A percentile compares a stretch with the other conserved stretches of the same genome.
Conservation (phyloP, 345 rosid species). For the Eucalyptus viminalis region DNA sequence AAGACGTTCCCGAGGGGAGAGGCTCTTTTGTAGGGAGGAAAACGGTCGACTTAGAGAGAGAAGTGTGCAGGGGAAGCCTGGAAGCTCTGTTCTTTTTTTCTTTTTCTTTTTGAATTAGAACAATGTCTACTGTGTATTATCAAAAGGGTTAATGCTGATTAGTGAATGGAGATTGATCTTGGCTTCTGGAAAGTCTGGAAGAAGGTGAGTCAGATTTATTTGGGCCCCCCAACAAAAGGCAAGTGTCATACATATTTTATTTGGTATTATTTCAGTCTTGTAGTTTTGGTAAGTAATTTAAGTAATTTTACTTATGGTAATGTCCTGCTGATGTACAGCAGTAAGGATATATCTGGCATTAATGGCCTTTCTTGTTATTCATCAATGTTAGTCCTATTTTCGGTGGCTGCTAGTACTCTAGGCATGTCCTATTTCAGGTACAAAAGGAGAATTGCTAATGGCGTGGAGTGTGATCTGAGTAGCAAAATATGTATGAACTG, state of each 20-base stretch:
- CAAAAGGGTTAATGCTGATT: neutral
- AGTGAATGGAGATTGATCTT: neutral
- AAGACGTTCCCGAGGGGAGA: neutral
- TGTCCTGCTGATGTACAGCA: neutral
- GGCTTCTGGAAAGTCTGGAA: neutral
- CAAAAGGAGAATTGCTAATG: neutral
- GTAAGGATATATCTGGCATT: neutral
- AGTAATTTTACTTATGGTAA: neutral
- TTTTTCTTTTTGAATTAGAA: neutral
- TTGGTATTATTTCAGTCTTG: neutral
- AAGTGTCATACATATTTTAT: neutral
- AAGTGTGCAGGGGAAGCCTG: neutral
- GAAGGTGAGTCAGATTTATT: neutral
- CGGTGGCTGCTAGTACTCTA: neutral
- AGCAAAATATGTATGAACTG: neutral
- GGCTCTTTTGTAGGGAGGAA: neutral
- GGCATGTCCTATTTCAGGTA: neutral
- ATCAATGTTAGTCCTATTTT: neutral
- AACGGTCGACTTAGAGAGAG: neutral
- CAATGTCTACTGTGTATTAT: neutral
- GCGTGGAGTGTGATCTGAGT: neutral
- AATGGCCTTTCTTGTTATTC: neutral
- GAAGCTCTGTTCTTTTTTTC: neutral
- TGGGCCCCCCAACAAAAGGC: neutral
- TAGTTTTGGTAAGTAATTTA: neutral